Evolutionary conservation across 495 filamentous ascomycete genomes (phyloP).

Genomic region (Talaromyces liani): DNA sequence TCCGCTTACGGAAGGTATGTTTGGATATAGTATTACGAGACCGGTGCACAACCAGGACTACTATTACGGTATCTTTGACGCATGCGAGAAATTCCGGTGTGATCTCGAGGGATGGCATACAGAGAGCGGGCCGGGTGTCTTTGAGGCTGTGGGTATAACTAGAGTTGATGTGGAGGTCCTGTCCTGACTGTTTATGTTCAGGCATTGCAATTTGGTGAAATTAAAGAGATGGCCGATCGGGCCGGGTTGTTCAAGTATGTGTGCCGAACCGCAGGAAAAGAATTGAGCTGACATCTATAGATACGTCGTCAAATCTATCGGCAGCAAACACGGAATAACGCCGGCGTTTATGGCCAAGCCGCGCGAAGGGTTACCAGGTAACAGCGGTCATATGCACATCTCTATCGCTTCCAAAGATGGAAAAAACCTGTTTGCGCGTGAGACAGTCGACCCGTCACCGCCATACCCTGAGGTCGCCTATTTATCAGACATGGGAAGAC

Average conservation of each 20-base stretch:
- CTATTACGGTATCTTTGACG: conserved; percentile 84
- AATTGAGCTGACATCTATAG: conserved; percentile 21
- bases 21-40: conserved; percentile 91
- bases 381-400: conserved; percentile 92
- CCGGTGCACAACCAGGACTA: conserved; percentile 91
- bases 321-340: conserved; percentile 79
- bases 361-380: conserved; percentile 78
- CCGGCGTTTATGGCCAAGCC: conserved; percentile 99
- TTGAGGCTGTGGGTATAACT: conserved; percentile 64
- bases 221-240: conserved; percentile 80
- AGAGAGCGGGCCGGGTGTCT: conserved; percentile 91
- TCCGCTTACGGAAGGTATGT: conserved; percentile 90
- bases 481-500: conserved; percentile 81
- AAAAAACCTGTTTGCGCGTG: conserved; percentile 75
- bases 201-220: conserved; percentile 79
- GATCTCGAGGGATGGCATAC: conserved; percentile 96
- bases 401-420: conserved; percentile 62
- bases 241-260: conserved; percentile 82
- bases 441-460: conserved; percentile 58
- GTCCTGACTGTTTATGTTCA: conserved; percentile 17
- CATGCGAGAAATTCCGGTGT: conserved; percentile 73
- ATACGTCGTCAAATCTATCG: conserved; percentile 80
- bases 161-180: neutral
- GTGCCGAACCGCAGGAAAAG: neutral
- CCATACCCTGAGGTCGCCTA: conserved; percentile 66